A percentile compares a stretch with the other conserved stretches of the same genome.
Evolutionary conservation across 73 alveolate genomes (phyloP).

Genomic region (Symbiodinium pilosum): DNA sequence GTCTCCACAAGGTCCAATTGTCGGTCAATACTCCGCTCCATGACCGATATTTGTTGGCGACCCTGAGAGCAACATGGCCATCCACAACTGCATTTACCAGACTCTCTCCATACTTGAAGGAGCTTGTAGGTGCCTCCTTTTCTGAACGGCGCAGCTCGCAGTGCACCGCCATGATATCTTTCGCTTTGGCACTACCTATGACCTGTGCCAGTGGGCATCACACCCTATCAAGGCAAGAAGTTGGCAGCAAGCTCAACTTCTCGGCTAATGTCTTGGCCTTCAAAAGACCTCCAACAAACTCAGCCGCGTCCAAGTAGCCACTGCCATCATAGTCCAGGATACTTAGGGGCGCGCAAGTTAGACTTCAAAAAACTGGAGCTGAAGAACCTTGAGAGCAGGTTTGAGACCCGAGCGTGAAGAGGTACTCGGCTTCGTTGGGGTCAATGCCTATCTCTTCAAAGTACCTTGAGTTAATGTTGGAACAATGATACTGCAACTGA

Average conservation of each 20-base stretch:
- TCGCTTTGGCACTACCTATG: slow-evolving; percentile 89
- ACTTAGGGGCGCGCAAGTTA: not conserved
- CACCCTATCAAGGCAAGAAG: no score
- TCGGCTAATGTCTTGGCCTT: not conserved
- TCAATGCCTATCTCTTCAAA: slow-evolving; percentile 85
- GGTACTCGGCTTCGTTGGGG: slow-evolving; percentile 88
- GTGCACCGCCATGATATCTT: slow-evolving; percentile 90
- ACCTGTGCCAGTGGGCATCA: slow-evolving; percentile 6
- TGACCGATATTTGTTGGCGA: slow-evolving; percentile 32
- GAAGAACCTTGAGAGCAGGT: not conserved
- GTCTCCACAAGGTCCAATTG: slow-evolving; percentile 37
- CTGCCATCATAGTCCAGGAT: slow-evolving; percentile 91
- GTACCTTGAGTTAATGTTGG: slow-evolving; percentile 32
- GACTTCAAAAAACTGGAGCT: not conserved
- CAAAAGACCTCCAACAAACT: slow-evolving; percentile 85
- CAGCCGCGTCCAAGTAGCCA: slow-evolving; percentile 61
- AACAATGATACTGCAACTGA: no score
- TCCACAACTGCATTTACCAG: not conserved
- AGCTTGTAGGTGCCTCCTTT: slow-evolving; percentile 19
- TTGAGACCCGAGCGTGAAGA: slow-evolving; percentile 47
- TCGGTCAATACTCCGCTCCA: slow-evolving; percentile 52
- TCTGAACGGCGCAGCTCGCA: slow-evolving; percentile 85
- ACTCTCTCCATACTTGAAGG: no score
- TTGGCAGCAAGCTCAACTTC: no score
- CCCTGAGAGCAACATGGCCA: slow-evolving; percentile 26